Evolutionary conservation across 306 rosid genomes (phyloP), one percentile per base, ranked within the genome.

Genomic region (Fagus crenata): DNA sequence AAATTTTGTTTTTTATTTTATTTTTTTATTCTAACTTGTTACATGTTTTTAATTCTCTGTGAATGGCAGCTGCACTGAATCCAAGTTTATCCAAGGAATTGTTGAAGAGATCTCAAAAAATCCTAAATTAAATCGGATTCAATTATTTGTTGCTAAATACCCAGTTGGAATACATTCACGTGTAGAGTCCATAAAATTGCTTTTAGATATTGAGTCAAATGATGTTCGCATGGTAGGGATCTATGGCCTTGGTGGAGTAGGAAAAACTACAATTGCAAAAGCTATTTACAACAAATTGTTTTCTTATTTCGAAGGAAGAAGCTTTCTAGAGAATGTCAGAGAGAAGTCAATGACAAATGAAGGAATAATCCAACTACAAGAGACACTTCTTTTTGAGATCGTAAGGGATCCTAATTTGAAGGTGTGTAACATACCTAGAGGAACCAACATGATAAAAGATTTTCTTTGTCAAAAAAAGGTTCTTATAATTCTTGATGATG

Each of bases 401-500:
- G 1, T 51, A 17, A 12, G 71, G 1, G 3, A 7, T 13, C 3
- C 31, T 1, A 32, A 28, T 22, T 4, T 49, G 5, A 4, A 43
- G 17, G 6, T 76, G 39, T 3, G 33, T 14, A 33, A 22, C 8
- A 9, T 18, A 7, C 1, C 4, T 51, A 18, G 12, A 7, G 73
- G 67, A 36, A 36, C 28, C 5, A 0, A 1, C 33, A 8, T 67
- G 51, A 51, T 67, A 51, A 67, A n/a, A 22, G 31, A 46, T 2
- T 5, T 7, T 17, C 53, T 76, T 4, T 5, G 40, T 2, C 7
- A 2, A 18, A 76, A 36, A 53, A 76, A 39, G 9, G 53, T 76
- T 18, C 18, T 76, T 65, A 7, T 76, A 11, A 65, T 76, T 0
- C 73, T 76, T 49, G 80, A 76, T 12, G 54, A 67, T 11, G 74